A percentile compares a stretch with the other conserved stretches of the same genome.
phyloP scores from a whole-genome alignment of 2,329 filamentous ascomycete species.

The Penicillium corylophilum region DNA sequence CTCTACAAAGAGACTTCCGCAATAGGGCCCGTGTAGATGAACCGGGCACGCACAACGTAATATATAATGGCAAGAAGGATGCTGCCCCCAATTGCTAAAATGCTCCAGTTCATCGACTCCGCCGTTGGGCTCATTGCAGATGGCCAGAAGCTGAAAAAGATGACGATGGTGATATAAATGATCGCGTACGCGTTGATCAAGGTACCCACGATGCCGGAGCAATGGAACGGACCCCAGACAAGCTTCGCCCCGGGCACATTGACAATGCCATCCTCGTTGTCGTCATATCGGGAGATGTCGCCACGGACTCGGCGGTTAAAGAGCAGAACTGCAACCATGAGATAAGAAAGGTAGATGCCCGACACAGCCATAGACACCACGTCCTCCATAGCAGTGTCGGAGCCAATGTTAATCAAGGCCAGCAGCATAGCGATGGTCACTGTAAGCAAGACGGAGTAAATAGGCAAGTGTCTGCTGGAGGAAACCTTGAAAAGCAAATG shows the following conservation, averaged over 20 bases:
- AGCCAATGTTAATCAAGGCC: slow-evolving; percentile 53
- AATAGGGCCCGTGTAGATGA: slow-evolving; percentile 2
- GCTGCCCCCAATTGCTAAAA: slow-evolving; percentile 2
- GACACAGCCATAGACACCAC: slow-evolving; percentile 49
- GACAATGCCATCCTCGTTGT: slow-evolving; percentile 34
- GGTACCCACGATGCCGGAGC: slow-evolving; percentile 2
- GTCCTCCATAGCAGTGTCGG: slow-evolving; percentile 50
- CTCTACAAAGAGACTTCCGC: too few species aligned
- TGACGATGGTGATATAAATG: slow-evolving; percentile 8
- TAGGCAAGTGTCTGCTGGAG: slow-evolving; percentile 21
- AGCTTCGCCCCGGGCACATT: slow-evolving; percentile 15
- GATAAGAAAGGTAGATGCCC: slow-evolving; percentile 50
- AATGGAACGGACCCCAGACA: neutral
- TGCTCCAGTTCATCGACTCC: slow-evolving; percentile 10
- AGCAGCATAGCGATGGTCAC: slow-evolving; percentile 36
- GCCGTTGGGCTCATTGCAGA: slow-evolving; percentile 1
- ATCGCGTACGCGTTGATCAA: slow-evolving; percentile 6
- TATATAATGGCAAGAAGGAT: slow-evolving; percentile 2
- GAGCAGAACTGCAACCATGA: slow-evolving; percentile 47
- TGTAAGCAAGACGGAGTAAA: slow-evolving; percentile 28
- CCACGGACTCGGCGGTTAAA: slow-evolving; percentile 42
- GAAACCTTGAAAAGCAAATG: neutral
- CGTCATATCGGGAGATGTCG: slow-evolving; percentile 27
- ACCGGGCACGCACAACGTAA: slow-evolving; percentile 4
- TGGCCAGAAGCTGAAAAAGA: slow-evolving; percentile 14